Conservation (phyloP, 345 rosid genomes). For the Eucalyptus caleyi region DNA sequence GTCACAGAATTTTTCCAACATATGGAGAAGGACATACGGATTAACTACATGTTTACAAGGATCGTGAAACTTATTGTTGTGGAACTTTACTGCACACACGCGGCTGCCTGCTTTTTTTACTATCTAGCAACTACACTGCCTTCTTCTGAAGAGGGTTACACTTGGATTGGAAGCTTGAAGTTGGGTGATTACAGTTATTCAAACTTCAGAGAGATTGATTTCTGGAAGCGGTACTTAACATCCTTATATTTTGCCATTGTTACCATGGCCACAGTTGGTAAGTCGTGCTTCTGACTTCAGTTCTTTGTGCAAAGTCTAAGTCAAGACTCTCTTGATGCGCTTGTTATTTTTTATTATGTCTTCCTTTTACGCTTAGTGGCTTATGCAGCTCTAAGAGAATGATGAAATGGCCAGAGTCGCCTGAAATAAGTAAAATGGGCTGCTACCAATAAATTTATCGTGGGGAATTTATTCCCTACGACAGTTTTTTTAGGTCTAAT, state of each 20-base stretch:
- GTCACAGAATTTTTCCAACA: conserved; percentile 50
- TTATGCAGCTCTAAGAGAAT: background rate
- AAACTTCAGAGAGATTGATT: conserved; percentile 58
- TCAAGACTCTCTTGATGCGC: background rate
- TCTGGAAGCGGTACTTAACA: conserved; percentile 62
- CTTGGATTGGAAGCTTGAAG: conserved; percentile 89
- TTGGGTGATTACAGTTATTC: conserved; percentile 58
- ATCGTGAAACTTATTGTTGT: conserved; percentile 81
- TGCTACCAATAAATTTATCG: background rate
- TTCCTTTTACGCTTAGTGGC: background rate
- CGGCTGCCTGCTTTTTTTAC: conserved; percentile 89
- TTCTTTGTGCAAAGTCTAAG: background rate
- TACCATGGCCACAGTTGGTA: conserved; percentile 95
- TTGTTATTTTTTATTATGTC: background rate
- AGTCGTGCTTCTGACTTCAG: background rate
- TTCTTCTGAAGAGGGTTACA: conserved; percentile 61
- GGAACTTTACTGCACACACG: conserved; percentile 80
- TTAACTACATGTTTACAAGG: conserved; percentile 71
- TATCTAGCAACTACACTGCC: conserved; percentile 86
- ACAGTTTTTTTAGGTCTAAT: background rate
- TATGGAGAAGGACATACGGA: conserved; percentile 72
- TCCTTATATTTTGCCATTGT: conserved; percentile 79
- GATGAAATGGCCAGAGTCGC: background rate
- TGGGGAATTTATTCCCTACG: background rate
- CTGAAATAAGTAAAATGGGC: background rate